A percentile compares a stretch with the other conserved stretches of the same genome.
Conservation (phyloP, 2,329 filamentous ascomycete genomes). For the Penicillium capsulatum region DNA sequence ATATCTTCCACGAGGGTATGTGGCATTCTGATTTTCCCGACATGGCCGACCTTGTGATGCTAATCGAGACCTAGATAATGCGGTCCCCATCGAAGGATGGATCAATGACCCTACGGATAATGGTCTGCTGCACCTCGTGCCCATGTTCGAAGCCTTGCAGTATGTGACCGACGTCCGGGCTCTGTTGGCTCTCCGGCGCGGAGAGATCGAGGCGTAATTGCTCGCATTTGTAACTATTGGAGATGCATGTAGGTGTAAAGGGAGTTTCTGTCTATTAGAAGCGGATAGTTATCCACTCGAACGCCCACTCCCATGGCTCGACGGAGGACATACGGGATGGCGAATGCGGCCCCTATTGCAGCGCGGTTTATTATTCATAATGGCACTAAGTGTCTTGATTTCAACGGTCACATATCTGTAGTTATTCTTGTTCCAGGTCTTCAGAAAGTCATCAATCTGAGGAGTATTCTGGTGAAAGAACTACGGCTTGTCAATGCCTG, state of each 20-base stretch:
- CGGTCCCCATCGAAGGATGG: constrained; percentile 98
- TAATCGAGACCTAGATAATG: constrained; percentile 67
- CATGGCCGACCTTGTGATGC: neutral
- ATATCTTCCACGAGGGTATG: constrained; percentile 96
- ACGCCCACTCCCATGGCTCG: constrained; percentile 7
- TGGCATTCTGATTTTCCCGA: neutral
- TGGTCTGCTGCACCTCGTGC: constrained; percentile 86
- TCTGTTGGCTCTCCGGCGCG: constrained; percentile 79
- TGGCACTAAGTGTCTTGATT: constrained; percentile 11
- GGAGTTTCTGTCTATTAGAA: constrained; percentile 15
- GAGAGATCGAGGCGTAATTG: constrained; percentile 54
- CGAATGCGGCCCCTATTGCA: constrained; percentile 9
- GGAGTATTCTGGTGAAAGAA: too few species aligned
- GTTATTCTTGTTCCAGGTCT: too few species aligned
- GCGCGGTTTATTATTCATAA: constrained; percentile 15
- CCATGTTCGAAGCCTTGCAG: constrained; percentile 87
- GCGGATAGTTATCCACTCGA: constrained; percentile 3
- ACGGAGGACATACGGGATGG: constrained; percentile 9
- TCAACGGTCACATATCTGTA: neutral
- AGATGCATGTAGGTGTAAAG: constrained; percentile 19
- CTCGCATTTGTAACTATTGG: constrained; percentile 12
- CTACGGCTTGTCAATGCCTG: too few species aligned
- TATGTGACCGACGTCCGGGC: constrained; percentile 95
- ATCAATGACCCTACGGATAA: constrained; percentile 98
- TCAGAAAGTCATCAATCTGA: too few species aligned